Evolutionary conservation across 2,329 filamentous ascomycete genomes (phyloP).

Genomic region (Ceratocystis ficicola): DNA sequence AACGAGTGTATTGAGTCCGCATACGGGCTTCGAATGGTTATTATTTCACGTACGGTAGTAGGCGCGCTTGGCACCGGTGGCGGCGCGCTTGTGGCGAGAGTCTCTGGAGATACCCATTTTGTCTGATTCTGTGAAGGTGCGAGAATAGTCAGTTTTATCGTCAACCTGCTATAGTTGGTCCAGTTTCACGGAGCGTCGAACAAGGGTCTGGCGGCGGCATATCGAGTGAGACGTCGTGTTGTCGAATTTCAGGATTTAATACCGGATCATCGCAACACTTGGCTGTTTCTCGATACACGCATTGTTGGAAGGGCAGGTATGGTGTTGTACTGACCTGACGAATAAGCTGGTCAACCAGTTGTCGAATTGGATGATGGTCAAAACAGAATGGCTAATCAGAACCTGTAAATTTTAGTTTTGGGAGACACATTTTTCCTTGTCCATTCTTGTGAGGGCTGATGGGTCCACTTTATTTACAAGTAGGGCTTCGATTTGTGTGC

Average conservation of each 20-base stretch:
- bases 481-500: slow-evolving; percentile 17
- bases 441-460: slow-evolving; percentile 15
- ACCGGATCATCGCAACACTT: background rate
- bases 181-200: background rate
- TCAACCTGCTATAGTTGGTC: background rate
- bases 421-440: slow-evolving; percentile 15
- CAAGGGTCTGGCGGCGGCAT: background rate
- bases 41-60: slow-evolving; percentile 66
- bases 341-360: slow-evolving; percentile 36
- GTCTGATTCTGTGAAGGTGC: slow-evolving; percentile 49
- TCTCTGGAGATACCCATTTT: slow-evolving; percentile 99
- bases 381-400: slow-evolving; percentile 6
- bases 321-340: slow-evolving; percentile 36
- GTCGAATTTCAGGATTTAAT: background rate
- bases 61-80: slow-evolving; percentile 94
- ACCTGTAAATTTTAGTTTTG: slow-evolving; percentile 12
- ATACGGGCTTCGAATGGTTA: slow-evolving; percentile 54
- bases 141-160: slow-evolving; percentile 23
- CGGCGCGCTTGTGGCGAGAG: slow-evolving; percentile 99
- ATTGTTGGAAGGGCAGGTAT: background rate
- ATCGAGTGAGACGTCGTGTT: background rate
- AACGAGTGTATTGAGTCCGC: slow-evolving; percentile 28
- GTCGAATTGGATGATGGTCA: slow-evolving; percentile 34
- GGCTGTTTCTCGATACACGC: background rate
- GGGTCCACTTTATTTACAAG: slow-evolving; percentile 13